phyloP scores from a whole-genome alignment of 352 stramenopile genomes.

The Phytopythium ostracodes region DNA sequence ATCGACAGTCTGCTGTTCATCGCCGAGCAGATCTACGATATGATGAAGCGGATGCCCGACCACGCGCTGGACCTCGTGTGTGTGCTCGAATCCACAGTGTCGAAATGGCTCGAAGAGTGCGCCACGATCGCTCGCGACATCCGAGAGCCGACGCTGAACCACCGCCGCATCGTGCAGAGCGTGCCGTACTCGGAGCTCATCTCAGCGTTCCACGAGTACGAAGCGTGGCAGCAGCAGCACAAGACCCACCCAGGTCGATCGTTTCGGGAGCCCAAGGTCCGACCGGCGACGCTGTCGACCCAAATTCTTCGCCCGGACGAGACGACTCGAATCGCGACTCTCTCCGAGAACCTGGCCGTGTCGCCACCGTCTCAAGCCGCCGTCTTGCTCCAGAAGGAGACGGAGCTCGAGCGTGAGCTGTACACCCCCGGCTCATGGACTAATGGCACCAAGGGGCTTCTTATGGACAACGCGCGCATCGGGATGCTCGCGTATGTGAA shows the following conservation, averaged over 20 bases:
- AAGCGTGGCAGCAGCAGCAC: conserved; percentile 59
- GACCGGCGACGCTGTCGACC: conserved; percentile 8
- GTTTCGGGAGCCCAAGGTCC: conserved; percentile 46
- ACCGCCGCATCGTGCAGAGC: conserved; percentile 49
- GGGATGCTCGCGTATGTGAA: conserved; percentile 81
- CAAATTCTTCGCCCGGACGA: background rate
- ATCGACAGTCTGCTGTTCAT: conserved; percentile 78
- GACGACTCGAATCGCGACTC: background rate
- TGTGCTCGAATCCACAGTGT: conserved; percentile 58
- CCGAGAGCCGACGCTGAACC: conserved; percentile 68
- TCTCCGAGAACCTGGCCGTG: background rate
- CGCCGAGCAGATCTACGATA: conserved; percentile 51
- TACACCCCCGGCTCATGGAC: conserved; percentile 56
- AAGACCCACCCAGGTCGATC: conserved; percentile 39
- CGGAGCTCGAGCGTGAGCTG: conserved; percentile 59
- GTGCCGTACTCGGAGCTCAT: conserved; percentile 56
- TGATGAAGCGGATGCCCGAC: conserved; percentile 70
- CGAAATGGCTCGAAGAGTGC: conserved; percentile 75
- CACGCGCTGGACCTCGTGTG: conserved; percentile 52
- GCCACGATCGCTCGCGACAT: conserved; percentile 69
- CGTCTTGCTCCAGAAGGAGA: conserved; percentile 20
- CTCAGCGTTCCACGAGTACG: conserved; percentile 59
- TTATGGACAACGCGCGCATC: conserved; percentile 74
- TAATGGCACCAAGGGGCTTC: conserved; percentile 36
- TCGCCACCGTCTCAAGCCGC: background rate